Conservation (phyloP, 768 basidiomycete genomes). For the Grammothele lineata region DNA sequence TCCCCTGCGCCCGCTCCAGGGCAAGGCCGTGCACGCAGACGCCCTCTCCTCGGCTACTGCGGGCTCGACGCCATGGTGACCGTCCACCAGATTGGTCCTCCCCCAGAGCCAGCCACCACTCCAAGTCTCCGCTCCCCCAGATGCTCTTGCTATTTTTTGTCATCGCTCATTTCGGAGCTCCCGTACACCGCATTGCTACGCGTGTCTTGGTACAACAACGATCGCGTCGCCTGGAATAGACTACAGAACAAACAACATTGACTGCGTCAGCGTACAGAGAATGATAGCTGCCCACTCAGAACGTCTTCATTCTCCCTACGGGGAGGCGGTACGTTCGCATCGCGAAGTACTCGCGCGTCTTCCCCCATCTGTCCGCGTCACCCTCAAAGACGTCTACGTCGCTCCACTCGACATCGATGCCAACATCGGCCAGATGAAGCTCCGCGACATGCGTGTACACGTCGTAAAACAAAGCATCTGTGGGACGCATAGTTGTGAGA, state of each 20-base stretch:
- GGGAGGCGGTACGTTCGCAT: slow-evolving; percentile 74
- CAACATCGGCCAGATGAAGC: slow-evolving; percentile 78
- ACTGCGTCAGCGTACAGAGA: background rate
- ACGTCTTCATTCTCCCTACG: slow-evolving; percentile 33
- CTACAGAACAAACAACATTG: too few relatives aligned
- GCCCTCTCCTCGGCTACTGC: too few relatives aligned
- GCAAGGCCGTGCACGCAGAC: too few relatives aligned
- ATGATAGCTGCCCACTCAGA: slow-evolving; percentile 3
- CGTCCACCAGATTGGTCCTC: too few relatives aligned
- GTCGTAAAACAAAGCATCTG: slow-evolving; percentile 87
- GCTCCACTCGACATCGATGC: slow-evolving; percentile 75
- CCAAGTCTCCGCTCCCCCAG: too few relatives aligned
- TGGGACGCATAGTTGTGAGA: slow-evolving; percentile 1
- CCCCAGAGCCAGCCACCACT: too few relatives aligned
- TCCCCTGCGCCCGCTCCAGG: too few relatives aligned
- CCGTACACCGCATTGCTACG: too few relatives aligned
- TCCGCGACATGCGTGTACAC: slow-evolving; percentile 85
- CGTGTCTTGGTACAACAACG: too few relatives aligned
- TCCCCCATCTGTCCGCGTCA: slow-evolving; percentile 69
- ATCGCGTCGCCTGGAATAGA: too few relatives aligned
- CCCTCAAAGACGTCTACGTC: slow-evolving; percentile 68
- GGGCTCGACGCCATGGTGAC: slow-evolving; percentile 9
- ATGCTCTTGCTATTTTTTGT: too few relatives aligned
- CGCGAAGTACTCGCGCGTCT: slow-evolving; percentile 71
- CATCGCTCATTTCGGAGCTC: too few relatives aligned